Conservation (phyloP, 2,329 filamentous ascomycete genomes). For the Cercospora nicotianae region DNA sequence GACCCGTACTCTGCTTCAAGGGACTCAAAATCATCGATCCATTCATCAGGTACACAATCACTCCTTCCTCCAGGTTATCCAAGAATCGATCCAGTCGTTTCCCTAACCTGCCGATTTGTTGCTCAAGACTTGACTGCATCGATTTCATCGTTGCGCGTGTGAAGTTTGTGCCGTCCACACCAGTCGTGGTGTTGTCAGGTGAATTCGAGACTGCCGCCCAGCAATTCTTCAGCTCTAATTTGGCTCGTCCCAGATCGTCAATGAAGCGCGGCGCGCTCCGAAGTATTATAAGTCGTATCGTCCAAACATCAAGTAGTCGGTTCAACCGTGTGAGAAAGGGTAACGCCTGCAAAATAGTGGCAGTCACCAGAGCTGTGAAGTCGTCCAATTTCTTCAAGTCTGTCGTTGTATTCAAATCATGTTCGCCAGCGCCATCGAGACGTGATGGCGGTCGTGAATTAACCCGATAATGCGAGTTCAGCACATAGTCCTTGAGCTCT, state of each 20-base stretch:
- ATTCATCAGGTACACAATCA: constrained; percentile 80
- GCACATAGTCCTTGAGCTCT: constrained; percentile 83
- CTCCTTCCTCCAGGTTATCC: constrained; percentile 76
- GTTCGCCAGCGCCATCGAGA: constrained; percentile 27
- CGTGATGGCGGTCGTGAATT: constrained; percentile 49
- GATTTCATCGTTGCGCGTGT: constrained; percentile 28
- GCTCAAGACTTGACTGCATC: constrained; percentile 60
- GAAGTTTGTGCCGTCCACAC: constrained; percentile 19
- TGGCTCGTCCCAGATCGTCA: constrained; percentile 61
- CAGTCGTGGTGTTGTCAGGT: background rate
- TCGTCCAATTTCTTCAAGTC: constrained; percentile 66
- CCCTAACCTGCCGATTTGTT: constrained; percentile 69
- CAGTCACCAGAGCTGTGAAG: constrained; percentile 84
- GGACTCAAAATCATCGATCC: constrained; percentile 82
- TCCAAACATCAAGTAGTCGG: constrained; percentile 75
- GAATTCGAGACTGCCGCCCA: constrained; percentile 60
- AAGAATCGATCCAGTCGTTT: constrained; percentile 79
- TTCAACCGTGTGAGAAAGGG: constrained; percentile 76
- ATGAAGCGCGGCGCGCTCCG: constrained; percentile 71
- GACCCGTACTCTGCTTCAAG: constrained; percentile 75
- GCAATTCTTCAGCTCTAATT: constrained; percentile 63
- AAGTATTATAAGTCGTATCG: constrained; percentile 71
- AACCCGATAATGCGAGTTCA: constrained; percentile 71
- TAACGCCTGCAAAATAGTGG: constrained; percentile 84
- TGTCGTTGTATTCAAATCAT: constrained; percentile 17